Conservation (phyloP, 1,284 basidiomycete species). For the Bjerkandera adusta region DNA sequence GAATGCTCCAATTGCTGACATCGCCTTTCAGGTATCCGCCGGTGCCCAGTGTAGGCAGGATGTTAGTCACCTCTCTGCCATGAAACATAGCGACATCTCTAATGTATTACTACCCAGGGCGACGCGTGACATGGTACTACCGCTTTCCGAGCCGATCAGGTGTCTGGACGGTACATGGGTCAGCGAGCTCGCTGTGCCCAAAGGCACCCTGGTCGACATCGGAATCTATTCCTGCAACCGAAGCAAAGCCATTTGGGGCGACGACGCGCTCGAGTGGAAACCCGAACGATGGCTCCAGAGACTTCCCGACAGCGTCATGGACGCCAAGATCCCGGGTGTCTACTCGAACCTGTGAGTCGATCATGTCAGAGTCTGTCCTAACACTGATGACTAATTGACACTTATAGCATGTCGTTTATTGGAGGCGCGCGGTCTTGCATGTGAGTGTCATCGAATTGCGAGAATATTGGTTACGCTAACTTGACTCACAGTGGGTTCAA, state of each 20-base stretch:
- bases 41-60: no score
- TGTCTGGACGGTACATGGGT: constrained; percentile 32
- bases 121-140: constrained; percentile 23
- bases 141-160: constrained; percentile 24
- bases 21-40: constrained; percentile 2
- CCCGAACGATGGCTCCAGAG: constrained; percentile 30
- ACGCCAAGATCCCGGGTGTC: constrained; percentile 23
- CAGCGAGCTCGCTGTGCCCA: constrained; percentile 37
- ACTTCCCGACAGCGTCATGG: constrained; percentile 18
- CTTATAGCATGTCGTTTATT: constrained; percentile 35
- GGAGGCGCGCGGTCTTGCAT: constrained; percentile 35
- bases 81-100: no score
- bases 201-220: constrained; percentile 35
- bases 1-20: neutral
- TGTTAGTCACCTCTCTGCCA: no score
- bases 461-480: neutral
- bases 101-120: constrained; percentile 24
- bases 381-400: no score
- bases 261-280: constrained; percentile 30
- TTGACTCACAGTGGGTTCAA: constrained; percentile 29
- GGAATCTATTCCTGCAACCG: constrained; percentile 28
- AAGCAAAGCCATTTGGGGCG: constrained; percentile 30
- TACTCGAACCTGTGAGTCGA: constrained; percentile 25
- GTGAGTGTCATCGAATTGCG: constrained; percentile 21
- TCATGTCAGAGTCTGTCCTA: no score